Base-by-base conservation (phyloP, 306 rosid genomes). In the Coriaria nepalensis region DNA sequence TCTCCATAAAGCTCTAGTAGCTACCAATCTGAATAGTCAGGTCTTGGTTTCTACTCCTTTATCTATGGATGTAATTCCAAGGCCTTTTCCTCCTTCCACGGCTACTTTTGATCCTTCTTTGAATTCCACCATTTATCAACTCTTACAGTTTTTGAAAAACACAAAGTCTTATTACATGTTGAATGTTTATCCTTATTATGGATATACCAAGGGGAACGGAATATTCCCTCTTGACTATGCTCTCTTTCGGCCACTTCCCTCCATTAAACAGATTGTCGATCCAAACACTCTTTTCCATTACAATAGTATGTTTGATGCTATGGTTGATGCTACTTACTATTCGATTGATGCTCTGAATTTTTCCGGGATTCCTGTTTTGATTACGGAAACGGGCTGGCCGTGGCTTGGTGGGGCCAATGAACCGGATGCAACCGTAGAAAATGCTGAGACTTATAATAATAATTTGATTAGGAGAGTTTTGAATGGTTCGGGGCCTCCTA, bases 381-480 rank as follows among this genome's bases (percentile, higher is more conserved):
- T 88, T 42, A 80, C 95, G 0, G 96, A 83, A 77, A 61, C 86
- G 13, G 96, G 96, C 11, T 88, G 95, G 95, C 95, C 96, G 2
- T 73, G 60, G 63, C 57, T 76, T 55, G 96, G 96, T 39, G 95
- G 83, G 55, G 65, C 72, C 39, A 68, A 72, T 13, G 93, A 88
- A 61, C 90, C 79, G 0, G 94, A 84, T 69, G 97, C 95, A 11
- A 81, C 54, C 45, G n/a, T 40, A 8, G 72, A 66, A 44, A 90
- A 90, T 68, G 97, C 97, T 35, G 74, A 70, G 65, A 61, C 78
- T 29, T 90, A 74, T 50, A 52, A 42, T 10, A 75, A 71, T 42
- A 90, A 84, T 66, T 71, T 90, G 75, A 69, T 81, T 66, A 43
- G 55, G 20, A 73, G 95, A 73, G 92, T 81, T 6, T 53, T 78